Base-by-base conservation (phyloP, 768 basidiomycete genomes). In the Pleurotus sapidus region DNA sequence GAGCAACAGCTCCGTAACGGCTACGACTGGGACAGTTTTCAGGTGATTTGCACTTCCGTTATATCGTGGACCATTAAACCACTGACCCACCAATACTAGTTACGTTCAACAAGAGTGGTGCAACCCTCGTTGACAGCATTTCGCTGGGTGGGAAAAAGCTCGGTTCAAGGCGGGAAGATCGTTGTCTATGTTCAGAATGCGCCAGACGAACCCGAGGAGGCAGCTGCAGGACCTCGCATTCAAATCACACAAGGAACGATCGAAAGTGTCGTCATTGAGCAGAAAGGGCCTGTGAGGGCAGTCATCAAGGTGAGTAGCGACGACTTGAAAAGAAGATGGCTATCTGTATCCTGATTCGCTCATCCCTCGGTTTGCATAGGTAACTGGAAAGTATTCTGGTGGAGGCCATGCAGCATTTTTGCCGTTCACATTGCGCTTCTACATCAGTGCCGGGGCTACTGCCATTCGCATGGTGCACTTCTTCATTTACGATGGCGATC, bases 401-500 rank as follows among this genome's bases (percentile, higher is more conserved):
- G 63, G 60, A 12, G 63, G 65, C 23, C 72, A 73, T 51, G 63
- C 63, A 3, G 70, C 69, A 42, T 74, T 73, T 47, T 61, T 75
- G 9, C 73, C 74, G 0, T 75, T 71, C 58, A 75, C 65, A 8
- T 59, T 71, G 18, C 68, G 74, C 4, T 72, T 75, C 45, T 75
- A 75, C 47, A 63, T 73, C 17, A 62, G 70, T 1, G 70, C 74
- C 2, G 71, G 72, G 3, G 62, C 71, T 3, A 72, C 72, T 0
- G 53, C 70, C 4, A 30, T 74, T 4, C 61, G 72, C 24, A 65
- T 71, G 43, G 70, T 69, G 9, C 72, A 75, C 57, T 75, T 75
- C 63, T 75, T 75, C 59, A 70, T 73, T 4, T 75, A 65, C 54
- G 73, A 75, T 43, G 73, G 68, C 3, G 73, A 75, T 49, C 73